Base-by-base conservation (phyloP, 2,329 filamentous ascomycete genomes). In the Diaporthe humulicola region DNA sequence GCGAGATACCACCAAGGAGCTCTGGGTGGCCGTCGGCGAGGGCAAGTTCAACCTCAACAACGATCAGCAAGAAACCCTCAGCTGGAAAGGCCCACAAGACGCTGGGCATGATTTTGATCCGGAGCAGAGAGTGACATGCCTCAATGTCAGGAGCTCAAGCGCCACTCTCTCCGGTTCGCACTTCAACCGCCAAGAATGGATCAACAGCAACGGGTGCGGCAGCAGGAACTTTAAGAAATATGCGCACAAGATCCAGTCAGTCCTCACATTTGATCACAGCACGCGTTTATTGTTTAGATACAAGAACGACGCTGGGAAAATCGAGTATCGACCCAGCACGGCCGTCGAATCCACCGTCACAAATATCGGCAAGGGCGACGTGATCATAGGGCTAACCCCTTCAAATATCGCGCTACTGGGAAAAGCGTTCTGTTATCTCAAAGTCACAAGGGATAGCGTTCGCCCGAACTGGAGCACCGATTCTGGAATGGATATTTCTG, bases 381-480 rank as follows among this genome's bases (percentile, higher is more conserved):
- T 50, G 25, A 4, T 67, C 36, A 57, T 73, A 4, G 50, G 58
- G 19, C 22, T 73, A 25, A 45, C 58, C 5, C 25, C 40, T 2
- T 12, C 50, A 22, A 73, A 73, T 25, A 17, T 73, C 17, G 19
- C 28, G 15, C 33, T 73, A 12, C 8, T 73, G 14, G 71, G 58
- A 2, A 73, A 57, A 25, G 60, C 71, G 4, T 73, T 73, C 22
- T 73, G 60, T 45, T 73, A 73, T 28, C 40, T 73, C 36, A 73
- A 57, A 30, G 60, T 57, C 8, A 28, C 30, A 36, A 30, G 5
- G 7, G 58, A 56, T 48, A 25, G 22, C 1, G 0, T 60, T 12
- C 7, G n/a, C 3, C 2, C 1, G 1, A 9, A 19, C 4, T 7
- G 2, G 0, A 33, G 4, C 14, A 1, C 17, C 17, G 9, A 30